Evolutionary conservation across 352 stramenopile genomes (phyloP), one percentile per base, ranked within the genome.

Genomic region (Phytophthora colocasiae): DNA sequence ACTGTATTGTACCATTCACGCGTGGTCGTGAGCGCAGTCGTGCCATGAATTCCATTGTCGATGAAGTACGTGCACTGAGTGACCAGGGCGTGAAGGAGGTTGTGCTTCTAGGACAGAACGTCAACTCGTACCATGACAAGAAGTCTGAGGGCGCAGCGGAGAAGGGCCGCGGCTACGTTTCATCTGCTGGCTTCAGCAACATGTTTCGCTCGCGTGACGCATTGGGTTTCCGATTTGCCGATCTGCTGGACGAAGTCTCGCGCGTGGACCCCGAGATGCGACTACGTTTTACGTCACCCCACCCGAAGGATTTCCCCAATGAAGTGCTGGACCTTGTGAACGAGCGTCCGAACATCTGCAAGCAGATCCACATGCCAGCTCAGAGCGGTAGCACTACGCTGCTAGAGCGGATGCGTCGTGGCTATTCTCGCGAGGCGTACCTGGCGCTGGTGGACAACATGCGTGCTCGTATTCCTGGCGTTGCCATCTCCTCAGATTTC

Each of bases 1-100:
- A 99, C 83, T 99, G 98, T 81, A 99, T 99, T 55, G 98, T 99
- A 58, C 98, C 98, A 0, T 99, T 99, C 77, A 99, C 98, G 11
- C 84, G 98, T 36, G 98, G 98, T 2, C 84, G 97, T 53, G 98
- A 99, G 79, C 89, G 98, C 46, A 93, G 85, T 59, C 87, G 87
- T 22, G 85, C 93, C 39, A 85, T 99, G 17, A 58, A 77, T 15
- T 98, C 88, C 53, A 98, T 99, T 44, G 73, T 99, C 3, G 87
- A 97, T 41, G 98, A 99, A 76, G 96, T 99, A 43, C 78, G 75
- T 44, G 55, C 83, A 15, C 75, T 99, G 46, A 72, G 89, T 12
- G 83, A 97, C 58, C 77, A 98, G 46, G 95, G 93, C 45, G 90
- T 99, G 17, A 99, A 99, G 71, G 98, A 99, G 72, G 87, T 99